A percentile compares a stretch with the other conserved stretches of the same genome.
Evolutionary conservation across 768 basidiomycete genomes (phyloP).

Genomic region (Tylopilus vinaceipallidus): DNA sequence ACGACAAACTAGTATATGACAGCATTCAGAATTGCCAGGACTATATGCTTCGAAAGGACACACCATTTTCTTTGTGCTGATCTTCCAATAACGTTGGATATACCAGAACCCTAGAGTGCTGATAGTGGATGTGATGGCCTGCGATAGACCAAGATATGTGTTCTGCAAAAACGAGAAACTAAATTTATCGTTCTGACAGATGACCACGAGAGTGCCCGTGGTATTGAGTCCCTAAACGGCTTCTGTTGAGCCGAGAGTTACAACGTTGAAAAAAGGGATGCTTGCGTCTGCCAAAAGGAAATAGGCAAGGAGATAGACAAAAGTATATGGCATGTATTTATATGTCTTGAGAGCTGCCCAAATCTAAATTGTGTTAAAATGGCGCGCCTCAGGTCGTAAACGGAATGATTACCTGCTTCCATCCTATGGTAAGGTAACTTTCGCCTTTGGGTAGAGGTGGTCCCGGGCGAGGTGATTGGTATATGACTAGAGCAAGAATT

Average conservation of each 20-base stretch:
- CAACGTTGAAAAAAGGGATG: slow-evolving; percentile 1
- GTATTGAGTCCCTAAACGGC: slow-evolving; percentile 69
- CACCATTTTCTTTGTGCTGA: slow-evolving; percentile 81
- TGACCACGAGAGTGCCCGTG: slow-evolving; percentile 68
- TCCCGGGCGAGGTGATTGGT: slow-evolving; percentile 81
- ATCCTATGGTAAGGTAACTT: slow-evolving; percentile 77
- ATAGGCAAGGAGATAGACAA: slow-evolving; percentile 72
- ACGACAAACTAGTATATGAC: slow-evolving; percentile 56
- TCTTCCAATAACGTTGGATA: slow-evolving; percentile 75
- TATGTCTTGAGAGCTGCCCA: slow-evolving; percentile 76
- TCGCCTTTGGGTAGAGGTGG: slow-evolving; percentile 76
- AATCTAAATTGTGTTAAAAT: slow-evolving; percentile 46
- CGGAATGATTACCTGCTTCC: slow-evolving; percentile 61
- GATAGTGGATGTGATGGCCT: slow-evolving; percentile 71
- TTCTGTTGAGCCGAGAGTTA: background rate
- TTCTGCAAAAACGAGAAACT: slow-evolving; percentile 78
- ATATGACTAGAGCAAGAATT: slow-evolving; percentile 53
- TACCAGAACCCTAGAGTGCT: slow-evolving; percentile 82
- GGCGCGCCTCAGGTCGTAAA: background rate
- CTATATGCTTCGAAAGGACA: slow-evolving; percentile 1
- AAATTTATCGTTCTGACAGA: slow-evolving; percentile 82
- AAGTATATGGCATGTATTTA: slow-evolving; percentile 77
- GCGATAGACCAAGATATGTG: slow-evolving; percentile 74
- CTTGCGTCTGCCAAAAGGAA: slow-evolving; percentile 78
- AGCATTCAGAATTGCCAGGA: background rate